These are phyloP conservation scores for Colletotrichum simmondsii DNA, from an alignment of 2,329 filamentous ascomycete genomes.

Conservation along the genomic window DNA sequence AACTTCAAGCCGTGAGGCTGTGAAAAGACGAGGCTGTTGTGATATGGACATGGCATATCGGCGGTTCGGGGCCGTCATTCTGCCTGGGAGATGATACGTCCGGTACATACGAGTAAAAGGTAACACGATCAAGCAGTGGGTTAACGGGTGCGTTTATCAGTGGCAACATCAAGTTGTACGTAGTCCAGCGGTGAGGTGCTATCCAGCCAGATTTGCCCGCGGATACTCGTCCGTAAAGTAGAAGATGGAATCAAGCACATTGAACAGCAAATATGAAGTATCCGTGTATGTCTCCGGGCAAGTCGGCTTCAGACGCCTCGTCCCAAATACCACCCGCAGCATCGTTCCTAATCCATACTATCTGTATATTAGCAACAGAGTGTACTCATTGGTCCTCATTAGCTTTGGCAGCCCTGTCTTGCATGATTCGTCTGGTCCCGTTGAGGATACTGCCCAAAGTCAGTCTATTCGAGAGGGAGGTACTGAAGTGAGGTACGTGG, in stretches of 20 bases:
- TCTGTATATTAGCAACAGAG: background rate
- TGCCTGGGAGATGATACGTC: background rate
- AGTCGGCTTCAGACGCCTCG: background rate
- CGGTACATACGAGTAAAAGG: too few relatives aligned
- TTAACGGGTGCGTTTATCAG: too few relatives aligned
- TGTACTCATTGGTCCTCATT: background rate
- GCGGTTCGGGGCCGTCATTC: background rate
- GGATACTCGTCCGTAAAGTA: background rate
- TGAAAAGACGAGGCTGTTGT: background rate
- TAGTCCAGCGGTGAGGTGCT: too few relatives aligned
- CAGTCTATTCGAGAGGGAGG: background rate
- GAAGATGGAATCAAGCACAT: background rate
- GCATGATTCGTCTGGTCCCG: slow-evolving; percentile 8
- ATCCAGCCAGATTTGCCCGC: too few relatives aligned
- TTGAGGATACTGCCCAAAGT: slow-evolving; percentile 9
- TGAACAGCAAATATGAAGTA: background rate
- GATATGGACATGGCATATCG: slow-evolving; percentile 10
- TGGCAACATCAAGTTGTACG: too few relatives aligned
- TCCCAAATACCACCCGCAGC: background rate
- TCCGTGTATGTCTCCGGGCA: background rate
- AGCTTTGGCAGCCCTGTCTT: background rate
- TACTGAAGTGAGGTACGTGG: background rate
- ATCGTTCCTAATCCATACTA: background rate
- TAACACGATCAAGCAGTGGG: too few relatives aligned
- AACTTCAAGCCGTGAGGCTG: too few relatives aligned